Evolutionary conservation across 1,284 basidiomycete species (phyloP).

Genomic region (Wallemia hederae): DNA sequence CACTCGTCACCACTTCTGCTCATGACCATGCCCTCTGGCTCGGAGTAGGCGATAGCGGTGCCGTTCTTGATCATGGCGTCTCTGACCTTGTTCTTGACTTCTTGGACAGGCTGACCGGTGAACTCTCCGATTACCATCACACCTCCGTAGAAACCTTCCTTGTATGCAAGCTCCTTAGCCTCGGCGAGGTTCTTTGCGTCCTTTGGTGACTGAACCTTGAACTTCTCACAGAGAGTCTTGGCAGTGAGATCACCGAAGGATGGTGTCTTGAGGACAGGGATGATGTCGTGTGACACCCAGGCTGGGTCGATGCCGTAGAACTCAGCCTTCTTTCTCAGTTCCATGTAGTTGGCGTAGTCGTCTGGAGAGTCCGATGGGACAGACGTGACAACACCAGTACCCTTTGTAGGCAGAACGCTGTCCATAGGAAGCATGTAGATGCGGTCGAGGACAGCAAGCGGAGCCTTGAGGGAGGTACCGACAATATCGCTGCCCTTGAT

Average conservation of each 20-base stretch:
- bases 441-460: conserved; percentile 50
- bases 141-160: conserved; percentile 90
- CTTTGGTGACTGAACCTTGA: conserved; percentile 90
- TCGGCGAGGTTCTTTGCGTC: conserved; percentile 76
- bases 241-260: conserved; percentile 79
- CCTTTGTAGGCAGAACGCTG: conserved; percentile 81
- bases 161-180: conserved; percentile 93
- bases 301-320: conserved; percentile 81
- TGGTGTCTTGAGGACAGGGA: conserved; percentile 65
- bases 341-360: conserved; percentile 69
- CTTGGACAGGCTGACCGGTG: conserved; percentile 59
- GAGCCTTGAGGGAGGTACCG: conserved; percentile 73
- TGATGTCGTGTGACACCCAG: conserved; percentile 61
- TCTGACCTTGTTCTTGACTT: conserved; percentile 70
- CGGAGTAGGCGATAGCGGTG: conserved; percentile 68
- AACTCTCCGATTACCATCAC: conserved; percentile 69
- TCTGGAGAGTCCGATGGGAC: conserved; percentile 97
- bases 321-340: conserved; percentile 86
- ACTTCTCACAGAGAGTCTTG: conserved; percentile 50
- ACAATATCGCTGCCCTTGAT: conserved; percentile 51
- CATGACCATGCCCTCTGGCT: conserved; percentile 77
- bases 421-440: conserved; percentile 97
- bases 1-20: conserved; percentile 81
- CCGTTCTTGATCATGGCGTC: conserved; percentile 50
- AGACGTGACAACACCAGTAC: conserved; percentile 93